These are phyloP conservation scores for Colletotrichum falcatum DNA, from an alignment of 2,329 filamentous ascomycete genomes.

Conservation along the genomic window DNA sequence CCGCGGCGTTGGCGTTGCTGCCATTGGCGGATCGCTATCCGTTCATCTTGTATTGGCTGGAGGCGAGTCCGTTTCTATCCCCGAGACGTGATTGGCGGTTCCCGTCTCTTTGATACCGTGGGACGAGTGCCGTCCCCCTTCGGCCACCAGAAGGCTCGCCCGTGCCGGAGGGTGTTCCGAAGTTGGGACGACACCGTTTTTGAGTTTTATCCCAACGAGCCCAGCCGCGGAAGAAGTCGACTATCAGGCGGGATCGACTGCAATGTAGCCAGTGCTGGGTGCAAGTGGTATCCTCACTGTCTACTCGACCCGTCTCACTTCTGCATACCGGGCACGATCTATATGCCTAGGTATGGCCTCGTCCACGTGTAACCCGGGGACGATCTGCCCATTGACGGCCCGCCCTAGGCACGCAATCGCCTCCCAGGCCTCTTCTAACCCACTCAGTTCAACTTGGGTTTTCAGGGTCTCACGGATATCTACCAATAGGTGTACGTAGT, in stretches of 20 bases:
- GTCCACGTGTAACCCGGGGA: neutral
- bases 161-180: neutral
- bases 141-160: neutral
- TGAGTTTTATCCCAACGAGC: neutral
- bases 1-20: too few species aligned
- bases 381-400: too few species aligned
- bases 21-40: neutral
- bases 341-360: too few species aligned
- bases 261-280: conserved; percentile 16
- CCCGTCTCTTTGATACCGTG: neutral
- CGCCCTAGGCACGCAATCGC: too few species aligned
- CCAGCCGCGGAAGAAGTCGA: neutral
- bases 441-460: neutral
- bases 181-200: neutral
- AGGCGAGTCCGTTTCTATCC: neutral
- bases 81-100: neutral
- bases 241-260: neutral
- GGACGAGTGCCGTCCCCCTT: neutral
- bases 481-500: too few species aligned
- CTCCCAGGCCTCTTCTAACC: neutral
- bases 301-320: neutral
- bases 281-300: conserved; percentile 3
- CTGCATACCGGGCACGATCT: too few species aligned
- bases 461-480: neutral
- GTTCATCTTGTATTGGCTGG: neutral